Percentiles rank a stretch among this genome's conserved stretches.
Evolutionary conservation across 1,139 yeast genomes (phyloP).

Genomic region (Candida glucosophila): DNA sequence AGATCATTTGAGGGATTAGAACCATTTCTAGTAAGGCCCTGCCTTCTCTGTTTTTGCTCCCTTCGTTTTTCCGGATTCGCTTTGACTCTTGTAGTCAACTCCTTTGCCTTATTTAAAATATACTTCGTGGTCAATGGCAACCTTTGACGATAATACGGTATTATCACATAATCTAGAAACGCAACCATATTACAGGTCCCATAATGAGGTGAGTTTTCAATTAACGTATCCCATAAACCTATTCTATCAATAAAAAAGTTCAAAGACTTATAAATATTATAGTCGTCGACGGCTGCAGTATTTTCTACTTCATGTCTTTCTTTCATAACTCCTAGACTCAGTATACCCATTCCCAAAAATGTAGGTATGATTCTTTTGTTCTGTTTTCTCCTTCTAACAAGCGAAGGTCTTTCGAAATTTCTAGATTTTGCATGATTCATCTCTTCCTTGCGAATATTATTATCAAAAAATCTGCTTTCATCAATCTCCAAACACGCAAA

Average conservation of each 20-base stretch:
- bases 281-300: constrained; percentile 2
- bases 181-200: constrained; percentile 33
- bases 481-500: constrained; percentile 14
- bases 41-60: too few relatives aligned
- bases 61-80: too few relatives aligned
- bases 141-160: constrained; percentile 45
- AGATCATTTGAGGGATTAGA: too few relatives aligned
- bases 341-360: constrained; percentile 33
- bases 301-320: background rate
- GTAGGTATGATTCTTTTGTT: constrained; percentile 29
- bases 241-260: constrained; percentile 45
- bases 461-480: constrained; percentile 12
- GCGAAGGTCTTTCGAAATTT: constrained; percentile 18
- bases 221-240: constrained; percentile 46
- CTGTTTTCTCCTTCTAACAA: constrained; percentile 26
- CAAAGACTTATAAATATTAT: constrained; percentile 19
- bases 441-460: constrained; percentile 16
- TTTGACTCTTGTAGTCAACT: too few relatives aligned
- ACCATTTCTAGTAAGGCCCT: too few relatives aligned
- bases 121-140: constrained; percentile 40
- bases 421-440: constrained; percentile 12
- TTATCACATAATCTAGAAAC: constrained; percentile 43
- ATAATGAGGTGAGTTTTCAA: constrained; percentile 20
- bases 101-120: constrained; percentile 42
- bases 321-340: constrained; percentile 4